Evolutionary conservation across 1,139 yeast genomes (phyloP).

Genomic region (Wickerhamomyces sp.): DNA sequence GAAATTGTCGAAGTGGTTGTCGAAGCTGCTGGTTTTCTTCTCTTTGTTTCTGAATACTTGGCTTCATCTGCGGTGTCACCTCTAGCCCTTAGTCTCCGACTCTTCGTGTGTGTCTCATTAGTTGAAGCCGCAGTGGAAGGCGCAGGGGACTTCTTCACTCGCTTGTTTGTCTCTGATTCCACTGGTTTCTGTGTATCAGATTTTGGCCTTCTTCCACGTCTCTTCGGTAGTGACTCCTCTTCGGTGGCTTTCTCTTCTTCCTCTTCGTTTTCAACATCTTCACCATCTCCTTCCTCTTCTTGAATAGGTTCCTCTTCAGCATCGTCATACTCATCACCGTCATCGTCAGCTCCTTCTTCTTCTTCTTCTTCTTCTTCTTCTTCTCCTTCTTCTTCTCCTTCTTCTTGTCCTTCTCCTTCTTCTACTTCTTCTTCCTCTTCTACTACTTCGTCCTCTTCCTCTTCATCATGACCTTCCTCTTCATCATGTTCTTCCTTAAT

Average conservation of each 20-base stretch:
- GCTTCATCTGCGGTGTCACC: neutral
- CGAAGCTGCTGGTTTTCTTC: too few relatives aligned
- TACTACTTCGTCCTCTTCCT: slow-evolving; percentile 13
- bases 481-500: slow-evolving; percentile 10
- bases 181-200: neutral
- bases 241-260: too few relatives aligned
- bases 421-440: slow-evolving; percentile 14
- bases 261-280: slow-evolving; percentile 7
- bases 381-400: slow-evolving; percentile 6
- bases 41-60: neutral
- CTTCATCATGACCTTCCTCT: slow-evolving; percentile 11
- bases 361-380: slow-evolving; percentile 5
- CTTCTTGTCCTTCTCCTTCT: slow-evolving; percentile 7
- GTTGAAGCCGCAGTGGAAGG: too few relatives aligned
- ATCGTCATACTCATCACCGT: slow-evolving; percentile 17
- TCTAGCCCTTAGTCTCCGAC: slow-evolving; percentile 8
- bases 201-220: slow-evolving; percentile 6
- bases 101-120: too few relatives aligned
- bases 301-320: slow-evolving; percentile 17
- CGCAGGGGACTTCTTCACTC: slow-evolving; percentile 5
- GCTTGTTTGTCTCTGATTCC: slow-evolving; percentile 6
- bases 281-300: slow-evolving; percentile 12
- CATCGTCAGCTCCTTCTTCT: too few relatives aligned
- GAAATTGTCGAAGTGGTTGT: too few relatives aligned
- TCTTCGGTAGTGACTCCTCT: slow-evolving; percentile 6